phyloP scores from a whole-genome alignment of 2,329 filamentous ascomycete genomes.

The Aspergillus niger region DNA sequence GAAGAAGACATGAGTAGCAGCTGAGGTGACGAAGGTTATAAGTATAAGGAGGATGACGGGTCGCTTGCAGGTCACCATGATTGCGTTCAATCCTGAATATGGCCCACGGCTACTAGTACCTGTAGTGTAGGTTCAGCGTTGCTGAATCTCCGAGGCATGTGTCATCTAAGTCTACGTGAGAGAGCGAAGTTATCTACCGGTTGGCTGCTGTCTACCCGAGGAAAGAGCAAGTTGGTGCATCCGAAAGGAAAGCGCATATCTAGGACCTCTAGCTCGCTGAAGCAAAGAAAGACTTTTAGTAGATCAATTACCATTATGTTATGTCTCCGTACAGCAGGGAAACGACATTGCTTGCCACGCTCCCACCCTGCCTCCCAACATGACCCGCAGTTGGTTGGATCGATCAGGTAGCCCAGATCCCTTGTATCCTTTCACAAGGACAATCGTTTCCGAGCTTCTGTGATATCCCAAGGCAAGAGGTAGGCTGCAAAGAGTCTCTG shows the following conservation, averaged over 20 bases:
- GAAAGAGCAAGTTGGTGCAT: background rate
- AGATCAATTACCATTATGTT: background rate
- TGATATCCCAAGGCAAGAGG: background rate
- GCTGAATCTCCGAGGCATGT: background rate
- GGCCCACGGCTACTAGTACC: background rate
- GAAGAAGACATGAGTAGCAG: background rate
- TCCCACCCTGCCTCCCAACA: slow-evolving; percentile 8
- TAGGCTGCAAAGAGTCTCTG: background rate
- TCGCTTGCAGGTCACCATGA: background rate
- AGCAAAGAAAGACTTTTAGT: background rate
- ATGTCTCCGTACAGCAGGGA: background rate
- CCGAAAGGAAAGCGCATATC: background rate
- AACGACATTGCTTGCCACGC: slow-evolving; percentile 5
- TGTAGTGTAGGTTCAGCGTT: background rate
- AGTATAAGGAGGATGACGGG: slow-evolving; percentile 5
- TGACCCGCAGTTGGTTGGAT: slow-evolving; percentile 3
- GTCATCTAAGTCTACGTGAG: background rate
- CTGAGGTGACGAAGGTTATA: background rate
- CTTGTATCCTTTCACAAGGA: background rate
- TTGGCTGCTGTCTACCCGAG: background rate
- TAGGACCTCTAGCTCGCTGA: background rate
- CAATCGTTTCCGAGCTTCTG: background rate
- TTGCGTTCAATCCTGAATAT: background rate
- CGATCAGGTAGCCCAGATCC: background rate
- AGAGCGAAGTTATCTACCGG: background rate